Conservation (phyloP, 1,284 basidiomycete genomes). For the Papiliotrema laurentii region DNA sequence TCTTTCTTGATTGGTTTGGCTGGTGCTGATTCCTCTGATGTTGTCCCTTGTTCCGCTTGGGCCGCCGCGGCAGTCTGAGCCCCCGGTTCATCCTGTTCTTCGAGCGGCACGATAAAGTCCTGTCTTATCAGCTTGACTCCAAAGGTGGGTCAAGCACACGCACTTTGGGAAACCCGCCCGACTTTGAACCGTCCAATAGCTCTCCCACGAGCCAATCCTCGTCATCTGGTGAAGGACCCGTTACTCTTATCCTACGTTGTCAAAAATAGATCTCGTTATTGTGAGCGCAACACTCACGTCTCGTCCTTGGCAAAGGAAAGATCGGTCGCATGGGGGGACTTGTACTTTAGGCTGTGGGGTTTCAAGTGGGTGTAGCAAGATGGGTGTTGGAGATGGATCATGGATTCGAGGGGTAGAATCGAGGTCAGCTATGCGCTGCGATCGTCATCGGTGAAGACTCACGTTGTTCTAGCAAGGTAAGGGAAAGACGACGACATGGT, state of each 20-base stretch:
- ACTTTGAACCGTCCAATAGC: slow-evolving; percentile 39
- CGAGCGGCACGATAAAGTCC: slow-evolving; percentile 38
- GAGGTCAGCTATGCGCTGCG: background rate
- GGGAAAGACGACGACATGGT: slow-evolving; percentile 39
- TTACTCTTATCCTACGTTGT: slow-evolving; percentile 41
- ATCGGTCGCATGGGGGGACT: slow-evolving; percentile 47
- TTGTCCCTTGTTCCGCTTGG: slow-evolving; percentile 3
- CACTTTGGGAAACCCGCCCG: slow-evolving; percentile 47
- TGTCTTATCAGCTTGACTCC: slow-evolving; percentile 7
- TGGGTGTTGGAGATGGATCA: background rate
- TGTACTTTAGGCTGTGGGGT: slow-evolving; percentile 42
- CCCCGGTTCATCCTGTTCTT: slow-evolving; percentile 17
- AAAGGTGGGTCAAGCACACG: slow-evolving; percentile 1
- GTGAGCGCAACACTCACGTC: slow-evolving; percentile 43
- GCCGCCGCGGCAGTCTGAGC: slow-evolving; percentile 1
- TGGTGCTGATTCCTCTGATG: background rate
- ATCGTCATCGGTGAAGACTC: slow-evolving; percentile 13
- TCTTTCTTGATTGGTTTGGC: no score
- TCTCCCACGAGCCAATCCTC: slow-evolving; percentile 48
- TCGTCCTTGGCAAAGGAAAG: slow-evolving; percentile 48
- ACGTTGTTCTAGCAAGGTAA: slow-evolving; percentile 44
- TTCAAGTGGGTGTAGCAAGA: background rate
- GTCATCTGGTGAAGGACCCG: slow-evolving; percentile 42
- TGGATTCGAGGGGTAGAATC: background rate
- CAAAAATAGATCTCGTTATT: no score